Evolutionary conservation across 768 basidiomycete species (phyloP).

Genomic region (Lentinula raphanica): DNA sequence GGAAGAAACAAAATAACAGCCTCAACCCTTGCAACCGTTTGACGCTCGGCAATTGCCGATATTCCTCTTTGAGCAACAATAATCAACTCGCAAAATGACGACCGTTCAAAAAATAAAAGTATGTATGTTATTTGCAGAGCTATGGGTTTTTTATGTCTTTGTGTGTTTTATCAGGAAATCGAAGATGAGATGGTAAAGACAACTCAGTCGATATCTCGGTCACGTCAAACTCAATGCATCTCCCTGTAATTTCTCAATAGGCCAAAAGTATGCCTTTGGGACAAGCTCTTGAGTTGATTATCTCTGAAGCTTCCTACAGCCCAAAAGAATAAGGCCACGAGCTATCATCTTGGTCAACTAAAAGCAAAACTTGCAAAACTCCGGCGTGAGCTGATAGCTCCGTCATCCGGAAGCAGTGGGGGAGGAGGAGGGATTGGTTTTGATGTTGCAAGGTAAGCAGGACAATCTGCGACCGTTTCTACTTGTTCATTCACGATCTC

Average conservation of each 20-base stretch:
- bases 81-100: conserved; percentile 50
- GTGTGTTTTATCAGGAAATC: conserved; percentile 55
- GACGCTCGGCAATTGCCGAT: not conserved
- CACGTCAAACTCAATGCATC: not conserved
- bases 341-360: conserved; percentile 93
- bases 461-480: not conserved
- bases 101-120: conserved; percentile 90
- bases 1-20: not conserved
- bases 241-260: conserved; percentile 31
- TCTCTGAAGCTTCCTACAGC: conserved; percentile 37
- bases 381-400: conserved; percentile 84
- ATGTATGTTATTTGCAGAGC: conserved; percentile 18
- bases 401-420: conserved; percentile 70
- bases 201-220: conserved; percentile 5
- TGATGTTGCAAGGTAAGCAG: conserved; percentile 74
- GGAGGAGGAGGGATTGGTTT: conserved; percentile 90
- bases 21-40: not conserved
- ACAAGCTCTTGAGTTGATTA: conserved; percentile 2
- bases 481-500: not conserved
- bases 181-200: conserved; percentile 91
- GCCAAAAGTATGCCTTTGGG: conserved; percentile 64
- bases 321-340: conserved; percentile 94
- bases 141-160: conserved; percentile 15
- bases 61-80: not conserved
- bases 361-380: conserved; percentile 99